Base-by-base conservation (phyloP, 208 protist genomes). In the Acanthamoeba triangularis region DNA sequence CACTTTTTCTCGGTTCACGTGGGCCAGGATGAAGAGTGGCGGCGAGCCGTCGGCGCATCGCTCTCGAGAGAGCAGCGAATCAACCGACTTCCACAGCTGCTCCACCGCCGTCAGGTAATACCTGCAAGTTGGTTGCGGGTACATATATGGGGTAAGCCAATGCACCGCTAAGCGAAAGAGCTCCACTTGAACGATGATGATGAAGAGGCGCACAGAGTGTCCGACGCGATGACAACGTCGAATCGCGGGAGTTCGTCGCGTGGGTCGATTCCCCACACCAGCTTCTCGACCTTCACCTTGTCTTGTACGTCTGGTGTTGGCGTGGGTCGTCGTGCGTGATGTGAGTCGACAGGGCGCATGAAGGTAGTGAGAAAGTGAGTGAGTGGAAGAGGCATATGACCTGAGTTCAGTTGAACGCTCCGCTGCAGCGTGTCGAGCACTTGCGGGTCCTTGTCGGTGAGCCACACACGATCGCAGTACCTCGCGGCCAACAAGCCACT, bases 21-120 rank as follows among this genome's bases (percentile, higher is more conserved):
- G 69, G 16, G 69, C 69, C 69, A 80, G 3, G 30, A 80, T 44
- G 69, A 80, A 80, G 14, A 80, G 69, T 13, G 69, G 69, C 69
- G 69, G 69, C 69, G 69, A 80, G 37, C 69, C 69, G 69, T 80
- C 69, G 61, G 61, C 61, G 69, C 69, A 80, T 14, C 30, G 69
- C 1, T 20, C 18, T 6, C 69, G 69, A 18, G 69, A 33, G 69
- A 80, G 69, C 6, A 80, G 69, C 37, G 69, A 20, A 30, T 80
- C 69, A 8, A 80, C 69, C 69, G 69, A 49, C 37, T n/a, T 33
- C 69, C 69, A 80, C 33, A 80, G 69, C 3, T 20, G 69, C 69
- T 35, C 69, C 69, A 80, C 69, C 30, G 69, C 69, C 69, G 69
- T 80, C 69, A 80, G n/a, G 35, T 80, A 80, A 13, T 80, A 80